Percentiles rank a stretch among this genome's conserved stretches.
These are phyloP conservation scores for Saccharomycopsis crataegensis DNA, from an alignment of 1,139 yeast genomes.

Conservation along the genomic window DNA sequence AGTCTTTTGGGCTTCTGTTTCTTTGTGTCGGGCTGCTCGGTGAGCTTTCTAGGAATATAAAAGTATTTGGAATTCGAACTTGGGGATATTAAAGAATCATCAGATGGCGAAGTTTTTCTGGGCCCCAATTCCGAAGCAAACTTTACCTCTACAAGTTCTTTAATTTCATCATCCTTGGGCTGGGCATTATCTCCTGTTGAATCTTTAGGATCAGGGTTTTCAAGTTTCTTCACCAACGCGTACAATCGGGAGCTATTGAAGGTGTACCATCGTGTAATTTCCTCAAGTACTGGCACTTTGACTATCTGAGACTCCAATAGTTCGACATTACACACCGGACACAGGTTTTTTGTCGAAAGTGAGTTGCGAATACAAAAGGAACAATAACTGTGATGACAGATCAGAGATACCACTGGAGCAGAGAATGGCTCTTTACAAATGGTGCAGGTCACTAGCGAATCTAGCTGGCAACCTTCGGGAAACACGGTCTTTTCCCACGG, in stretches of 20 bases:
- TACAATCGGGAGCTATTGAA: not conserved
- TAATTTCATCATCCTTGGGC: not conserved
- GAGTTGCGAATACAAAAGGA: conserved; percentile 8
- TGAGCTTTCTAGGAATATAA: conserved; percentile 4
- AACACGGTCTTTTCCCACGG: not conserved
- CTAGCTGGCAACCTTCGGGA: not conserved
- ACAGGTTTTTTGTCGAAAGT: not conserved
- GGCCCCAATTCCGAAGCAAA: not conserved
- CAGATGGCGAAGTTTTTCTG: not conserved
- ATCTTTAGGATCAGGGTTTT: not conserved
- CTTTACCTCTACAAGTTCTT: not conserved
- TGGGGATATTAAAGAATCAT: not conserved
- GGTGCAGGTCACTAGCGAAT: not conserved
- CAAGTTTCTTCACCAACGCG: not conserved
- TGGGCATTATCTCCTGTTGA: not conserved
- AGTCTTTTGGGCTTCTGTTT: not conserved
- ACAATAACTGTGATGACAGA: conserved; percentile 8
- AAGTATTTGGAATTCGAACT: not conserved
- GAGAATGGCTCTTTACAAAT: conserved; percentile 8
- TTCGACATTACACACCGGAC: conserved; percentile 14
- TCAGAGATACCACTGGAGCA: conserved; percentile 6
- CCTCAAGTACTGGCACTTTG: conserved; percentile 12
- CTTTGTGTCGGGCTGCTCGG: not conserved
- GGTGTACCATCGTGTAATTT: conserved; percentile 7
- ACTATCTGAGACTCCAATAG: conserved; percentile 11